phyloP scores from a whole-genome alignment of 2,329 filamentous ascomycete genomes.

The Fusarium praegraminearum region DNA sequence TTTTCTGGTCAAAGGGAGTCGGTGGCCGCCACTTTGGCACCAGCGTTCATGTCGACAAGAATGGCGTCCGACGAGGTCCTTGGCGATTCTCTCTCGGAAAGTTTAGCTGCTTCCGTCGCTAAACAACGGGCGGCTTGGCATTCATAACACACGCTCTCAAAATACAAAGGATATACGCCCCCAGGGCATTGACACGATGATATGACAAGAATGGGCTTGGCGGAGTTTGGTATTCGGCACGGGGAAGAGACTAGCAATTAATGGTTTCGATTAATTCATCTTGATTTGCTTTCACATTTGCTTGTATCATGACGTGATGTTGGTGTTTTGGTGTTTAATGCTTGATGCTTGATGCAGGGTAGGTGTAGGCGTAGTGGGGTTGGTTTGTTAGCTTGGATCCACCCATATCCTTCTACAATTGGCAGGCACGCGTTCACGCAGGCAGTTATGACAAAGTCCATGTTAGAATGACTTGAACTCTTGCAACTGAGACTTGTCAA shows the following conservation, averaged over 20 bases:
- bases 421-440: conserved; percentile 28
- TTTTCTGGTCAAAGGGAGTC: conserved; percentile 61
- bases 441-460: conserved; percentile 6
- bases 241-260: conserved; percentile 2
- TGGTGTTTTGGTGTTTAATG: not conserved
- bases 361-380: not conserved
- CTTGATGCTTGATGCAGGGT: conserved; percentile 19
- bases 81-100: conserved; percentile 64
- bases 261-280: conserved; percentile 14
- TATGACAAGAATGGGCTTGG: conserved; percentile 18
- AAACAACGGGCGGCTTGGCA: not conserved
- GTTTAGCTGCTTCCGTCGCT: conserved; percentile 64
- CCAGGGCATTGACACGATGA: conserved; percentile 14
- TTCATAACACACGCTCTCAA: not conserved
- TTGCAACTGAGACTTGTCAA: not conserved
- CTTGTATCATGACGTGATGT: not conserved
- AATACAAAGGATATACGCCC: not conserved
- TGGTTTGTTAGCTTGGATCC: too few relatives aligned
- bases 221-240: conserved; percentile 18
- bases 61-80: conserved; percentile 62
- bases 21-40: conserved; percentile 65
- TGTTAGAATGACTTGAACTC: conserved; percentile 1
- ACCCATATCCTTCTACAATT: conserved; percentile 3
- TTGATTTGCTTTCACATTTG: conserved; percentile 2
- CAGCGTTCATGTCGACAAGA: conserved; percentile 59